phyloP scores from a whole-genome alignment of 2,329 filamentous ascomycete species.

The Lecanicillium sp. region DNA sequence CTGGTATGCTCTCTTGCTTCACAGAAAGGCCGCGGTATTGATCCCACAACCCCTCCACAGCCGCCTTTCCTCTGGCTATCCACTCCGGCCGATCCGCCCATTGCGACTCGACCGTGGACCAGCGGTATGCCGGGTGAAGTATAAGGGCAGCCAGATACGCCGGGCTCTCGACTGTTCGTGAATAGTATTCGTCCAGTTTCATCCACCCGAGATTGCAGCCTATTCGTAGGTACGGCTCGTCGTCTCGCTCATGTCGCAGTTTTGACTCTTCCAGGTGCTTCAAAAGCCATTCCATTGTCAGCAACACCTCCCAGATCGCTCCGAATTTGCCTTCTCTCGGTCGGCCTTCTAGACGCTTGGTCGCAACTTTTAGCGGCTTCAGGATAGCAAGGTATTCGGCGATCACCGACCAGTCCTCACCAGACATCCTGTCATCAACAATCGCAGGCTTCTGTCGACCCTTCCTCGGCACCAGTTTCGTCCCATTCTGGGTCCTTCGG shows the following conservation, averaged over 20 bases:
- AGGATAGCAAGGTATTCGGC: no score
- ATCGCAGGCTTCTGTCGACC: constrained; percentile 3
- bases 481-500: no score
- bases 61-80: background rate
- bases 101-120: background rate
- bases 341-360: no score
- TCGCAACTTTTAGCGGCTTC: no score
- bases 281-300: background rate
- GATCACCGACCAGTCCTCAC: constrained; percentile 2
- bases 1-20: constrained; percentile 1
- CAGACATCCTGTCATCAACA: constrained; percentile 3
- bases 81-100: background rate
- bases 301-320: background rate
- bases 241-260: background rate
- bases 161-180: background rate
- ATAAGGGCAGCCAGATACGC: background rate
- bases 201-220: no score
- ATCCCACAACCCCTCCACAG: background rate
- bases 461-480: constrained; percentile 3
- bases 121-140: background rate
- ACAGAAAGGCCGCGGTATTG: background rate
- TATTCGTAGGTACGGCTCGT: background rate
- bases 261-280: background rate
- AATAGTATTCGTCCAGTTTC: no score
- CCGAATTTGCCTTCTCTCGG: background rate